These are phyloP conservation scores for Eimeria sp. DNA, from an alignment of 169 alveolate species.

Conservation along the genomic window DNA sequence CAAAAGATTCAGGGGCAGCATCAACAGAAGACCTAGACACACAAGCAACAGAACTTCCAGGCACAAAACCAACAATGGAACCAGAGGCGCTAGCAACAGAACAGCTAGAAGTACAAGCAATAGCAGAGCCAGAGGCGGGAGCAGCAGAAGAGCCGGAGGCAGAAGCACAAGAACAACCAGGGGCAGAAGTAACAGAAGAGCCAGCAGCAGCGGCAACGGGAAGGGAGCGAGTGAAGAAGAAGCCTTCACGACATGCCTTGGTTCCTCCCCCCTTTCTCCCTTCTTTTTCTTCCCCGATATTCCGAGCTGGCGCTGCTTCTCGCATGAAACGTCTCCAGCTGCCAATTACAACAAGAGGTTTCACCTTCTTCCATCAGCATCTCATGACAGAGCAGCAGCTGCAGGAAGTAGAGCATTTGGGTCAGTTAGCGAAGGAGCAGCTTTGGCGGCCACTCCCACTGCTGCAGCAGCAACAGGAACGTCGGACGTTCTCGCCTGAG, in stretches of 20 bases:
- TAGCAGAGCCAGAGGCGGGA: no score
- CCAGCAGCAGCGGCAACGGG: no score
- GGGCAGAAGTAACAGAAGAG: no score
- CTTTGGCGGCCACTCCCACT: neutral
- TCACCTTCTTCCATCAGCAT: neutral
- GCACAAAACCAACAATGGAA: neutral
- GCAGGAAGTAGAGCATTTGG: neutral
- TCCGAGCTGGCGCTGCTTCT: neutral
- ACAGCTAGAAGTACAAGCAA: no score
- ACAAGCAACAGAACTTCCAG: no score
- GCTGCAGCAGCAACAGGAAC: neutral
- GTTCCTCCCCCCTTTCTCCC: neutral
- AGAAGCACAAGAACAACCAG: no score
- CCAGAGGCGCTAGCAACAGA: neutral
- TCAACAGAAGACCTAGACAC: no score
- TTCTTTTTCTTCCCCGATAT: neutral
- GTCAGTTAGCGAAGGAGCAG: neutral
- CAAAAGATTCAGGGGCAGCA: neutral
- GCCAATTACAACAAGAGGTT: neutral
- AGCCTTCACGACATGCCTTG: neutral
- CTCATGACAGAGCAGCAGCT: neutral
- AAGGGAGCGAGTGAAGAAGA: no score
- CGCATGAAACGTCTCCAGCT: no score
- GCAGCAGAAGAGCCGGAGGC: no score
- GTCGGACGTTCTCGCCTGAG: neutral